phyloP scores from a whole-genome alignment of 2,329 filamentous ascomycete genomes.

The Seiridium cupressi region DNA sequence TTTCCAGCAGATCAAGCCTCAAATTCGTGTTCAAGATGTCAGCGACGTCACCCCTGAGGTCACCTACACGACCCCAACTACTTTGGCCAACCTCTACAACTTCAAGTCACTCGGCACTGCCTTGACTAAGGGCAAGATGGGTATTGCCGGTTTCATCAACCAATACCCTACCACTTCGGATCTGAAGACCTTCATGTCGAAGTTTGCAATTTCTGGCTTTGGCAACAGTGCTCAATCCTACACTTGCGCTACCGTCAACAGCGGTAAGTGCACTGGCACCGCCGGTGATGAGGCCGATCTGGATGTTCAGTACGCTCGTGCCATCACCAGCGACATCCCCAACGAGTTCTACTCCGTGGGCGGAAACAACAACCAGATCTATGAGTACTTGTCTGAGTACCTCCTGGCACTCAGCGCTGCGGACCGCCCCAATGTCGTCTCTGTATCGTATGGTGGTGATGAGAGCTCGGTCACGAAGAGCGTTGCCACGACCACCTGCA shows the following conservation, averaged over 20 bases:
- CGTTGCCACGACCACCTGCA: conserved; percentile 62
- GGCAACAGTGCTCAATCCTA: conserved; percentile 3
- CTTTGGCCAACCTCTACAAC: conserved; percentile 2
- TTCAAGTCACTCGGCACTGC: not conserved
- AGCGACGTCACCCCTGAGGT: not conserved
- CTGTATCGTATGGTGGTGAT: conserved; percentile 65
- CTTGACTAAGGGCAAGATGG: conserved; percentile 4
- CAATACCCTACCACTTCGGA: conserved; percentile 1
- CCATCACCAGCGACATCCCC: conserved; percentile 17
- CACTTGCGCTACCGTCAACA: conserved; percentile 4
- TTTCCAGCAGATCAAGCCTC: not conserved
- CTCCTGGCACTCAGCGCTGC: conserved; percentile 28
- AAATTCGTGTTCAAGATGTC: not conserved
- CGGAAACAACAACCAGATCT: conserved; percentile 35
- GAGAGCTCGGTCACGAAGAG: conserved; percentile 62
- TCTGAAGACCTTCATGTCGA: conserved; percentile 2
- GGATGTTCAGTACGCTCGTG: conserved; percentile 55
- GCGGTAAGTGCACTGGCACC: conserved; percentile 4
- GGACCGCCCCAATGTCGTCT: conserved; percentile 60
- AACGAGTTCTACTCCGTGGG: conserved; percentile 49
- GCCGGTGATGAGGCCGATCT: conserved; percentile 50
- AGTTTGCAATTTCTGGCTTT: not conserved
- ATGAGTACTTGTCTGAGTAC: conserved; percentile 25
- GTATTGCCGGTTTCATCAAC: conserved; percentile 5
- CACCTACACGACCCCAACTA: conserved; percentile 1